These are phyloP conservation scores for Coemansia sp. DNA, from an alignment of 192 early-diverging fungal species.

Conservation along the genomic window DNA sequence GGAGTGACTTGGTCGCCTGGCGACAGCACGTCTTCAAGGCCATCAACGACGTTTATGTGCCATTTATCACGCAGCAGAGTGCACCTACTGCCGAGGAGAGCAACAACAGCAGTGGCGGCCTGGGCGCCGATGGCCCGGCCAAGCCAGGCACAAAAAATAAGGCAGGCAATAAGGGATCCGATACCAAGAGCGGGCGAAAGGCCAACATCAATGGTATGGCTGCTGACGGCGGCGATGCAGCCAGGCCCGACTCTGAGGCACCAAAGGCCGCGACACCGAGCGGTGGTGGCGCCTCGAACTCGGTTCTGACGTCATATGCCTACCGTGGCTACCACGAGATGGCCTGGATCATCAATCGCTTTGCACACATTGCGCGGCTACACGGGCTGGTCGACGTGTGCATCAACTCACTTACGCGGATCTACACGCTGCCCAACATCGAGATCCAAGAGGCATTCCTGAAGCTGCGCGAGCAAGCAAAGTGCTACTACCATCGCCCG, in stretches of 20 bases:
- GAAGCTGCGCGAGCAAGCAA: constrained; percentile 96
- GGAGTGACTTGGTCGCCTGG: constrained; percentile 98
- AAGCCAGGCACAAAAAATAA: constrained; percentile 15
- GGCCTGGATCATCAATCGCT: constrained; percentile 99
- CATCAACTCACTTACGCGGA: constrained; percentile 86
- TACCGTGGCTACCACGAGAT: constrained; percentile 99
- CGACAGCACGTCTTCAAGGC: constrained; percentile 95
- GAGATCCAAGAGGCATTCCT: constrained; percentile 99
- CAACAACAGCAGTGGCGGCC: not conserved
- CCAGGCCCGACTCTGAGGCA: constrained; percentile 12
- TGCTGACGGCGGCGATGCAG: constrained; percentile 11
- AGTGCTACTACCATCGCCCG: constrained; percentile 92
- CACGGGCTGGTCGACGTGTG: constrained; percentile 96
- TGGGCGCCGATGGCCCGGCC: not conserved
- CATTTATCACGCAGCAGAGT: constrained; percentile 61
- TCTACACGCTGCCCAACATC: constrained; percentile 99
- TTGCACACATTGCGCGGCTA: constrained; percentile 93
- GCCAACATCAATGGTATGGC: constrained; percentile 7
- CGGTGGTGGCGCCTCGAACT: constrained; percentile 12
- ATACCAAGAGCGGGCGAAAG: constrained; percentile 48
- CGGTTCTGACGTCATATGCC: constrained; percentile 71
- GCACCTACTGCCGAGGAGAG: constrained; percentile 9
- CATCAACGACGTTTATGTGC: constrained; percentile 94
- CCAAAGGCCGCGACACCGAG: constrained; percentile 10
- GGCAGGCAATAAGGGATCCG: constrained; percentile 52